phyloP scores from a whole-genome alignment of 805 yeast species.

The Candida germanica region DNA sequence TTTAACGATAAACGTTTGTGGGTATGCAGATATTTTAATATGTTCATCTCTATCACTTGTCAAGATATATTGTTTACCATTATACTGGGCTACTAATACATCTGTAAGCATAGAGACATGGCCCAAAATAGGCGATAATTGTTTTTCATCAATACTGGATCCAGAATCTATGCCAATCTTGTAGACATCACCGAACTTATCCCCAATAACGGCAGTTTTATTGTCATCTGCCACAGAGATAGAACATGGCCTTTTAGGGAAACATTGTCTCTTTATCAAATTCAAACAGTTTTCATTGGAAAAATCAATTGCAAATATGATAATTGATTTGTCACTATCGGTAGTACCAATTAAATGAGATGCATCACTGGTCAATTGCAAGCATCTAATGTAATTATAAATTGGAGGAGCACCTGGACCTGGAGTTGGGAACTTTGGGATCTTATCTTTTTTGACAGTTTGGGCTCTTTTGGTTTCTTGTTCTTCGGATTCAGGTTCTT shows the following conservation, averaged over 20 bases:
- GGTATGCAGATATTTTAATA: conserved; percentile 77
- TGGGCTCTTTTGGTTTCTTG: conserved; percentile 24
- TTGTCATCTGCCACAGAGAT: conserved; percentile 56
- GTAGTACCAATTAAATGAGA: conserved; percentile 63
- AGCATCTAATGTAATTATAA: conserved; percentile 64
- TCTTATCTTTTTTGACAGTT: conserved; percentile 25
- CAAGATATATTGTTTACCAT: conserved; percentile 53
- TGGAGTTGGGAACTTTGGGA: conserved; percentile 56
- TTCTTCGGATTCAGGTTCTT: conserved; percentile 20
- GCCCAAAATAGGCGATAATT: conserved; percentile 71
- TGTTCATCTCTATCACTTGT: conserved; percentile 97
- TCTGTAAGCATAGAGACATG: conserved; percentile 97
- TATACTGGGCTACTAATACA: conserved; percentile 41
- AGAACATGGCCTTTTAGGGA: conserved; percentile 93
- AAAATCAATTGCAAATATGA: conserved; percentile 50
- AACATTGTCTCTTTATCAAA: conserved; percentile 65
- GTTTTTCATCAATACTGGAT: conserved; percentile 39
- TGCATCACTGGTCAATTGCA: conserved; percentile 51
- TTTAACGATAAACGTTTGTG: conserved; percentile 73
- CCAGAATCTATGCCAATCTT: conserved; percentile 43
- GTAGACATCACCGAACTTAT: conserved; percentile 96
- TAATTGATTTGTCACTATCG: conserved; percentile 79
- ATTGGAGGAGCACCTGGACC: conserved; percentile 69
- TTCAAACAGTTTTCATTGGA: conserved; percentile 39
- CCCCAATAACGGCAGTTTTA: conserved; percentile 65